phyloP scores from a whole-genome alignment of 2,329 filamentous ascomycete species.

The Claviceps sp. region DNA sequence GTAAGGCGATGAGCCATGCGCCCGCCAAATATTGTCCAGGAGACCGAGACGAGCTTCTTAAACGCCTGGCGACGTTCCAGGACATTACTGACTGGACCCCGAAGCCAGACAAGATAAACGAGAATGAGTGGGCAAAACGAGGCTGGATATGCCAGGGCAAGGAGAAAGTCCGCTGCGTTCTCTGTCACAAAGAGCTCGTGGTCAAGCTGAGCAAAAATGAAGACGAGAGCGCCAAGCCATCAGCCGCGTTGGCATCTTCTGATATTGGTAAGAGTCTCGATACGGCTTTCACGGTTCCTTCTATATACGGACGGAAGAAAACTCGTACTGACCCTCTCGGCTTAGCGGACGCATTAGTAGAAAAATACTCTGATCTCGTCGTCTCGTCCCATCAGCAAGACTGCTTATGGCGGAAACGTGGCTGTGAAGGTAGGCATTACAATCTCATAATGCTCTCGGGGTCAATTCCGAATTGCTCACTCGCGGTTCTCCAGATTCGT shows the following conservation, averaged over 20 bases:
- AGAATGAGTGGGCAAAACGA: conserved; percentile 87
- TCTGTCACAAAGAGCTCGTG: conserved; percentile 73
- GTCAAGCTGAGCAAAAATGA: conserved; percentile 59
- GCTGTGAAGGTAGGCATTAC: conserved; percentile 59
- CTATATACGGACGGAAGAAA: neutral
- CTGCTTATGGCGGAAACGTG: conserved; percentile 75
- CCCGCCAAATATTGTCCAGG: conserved; percentile 67
- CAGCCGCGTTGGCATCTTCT: conserved; percentile 39
- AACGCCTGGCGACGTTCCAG: conserved; percentile 73
- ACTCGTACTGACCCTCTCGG: conserved; percentile 9
- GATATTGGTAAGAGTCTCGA: conserved; percentile 36
- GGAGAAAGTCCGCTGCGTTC: conserved; percentile 73
- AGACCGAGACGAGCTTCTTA: conserved; percentile 71
- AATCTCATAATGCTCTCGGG: neutral
- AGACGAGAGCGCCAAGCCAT: conserved; percentile 39
- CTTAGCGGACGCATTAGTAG: conserved; percentile 52
- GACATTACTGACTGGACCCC: conserved; percentile 89
- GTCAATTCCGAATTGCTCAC: neutral
- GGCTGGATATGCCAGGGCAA: conserved; percentile 79
- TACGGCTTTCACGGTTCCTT: neutral
- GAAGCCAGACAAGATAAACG: conserved; percentile 73
- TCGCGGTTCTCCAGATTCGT: conserved; percentile 29
- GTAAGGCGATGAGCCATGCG: conserved; percentile 12
- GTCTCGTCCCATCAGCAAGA: conserved; percentile 62
- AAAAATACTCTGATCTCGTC: conserved; percentile 63